A percentile compares a stretch with the other conserved stretches of the same genome.
These are phyloP conservation scores for Beauveria brongniartii DNA, from an alignment of 2,329 filamentous ascomycete species.

Conservation along the genomic window DNA sequence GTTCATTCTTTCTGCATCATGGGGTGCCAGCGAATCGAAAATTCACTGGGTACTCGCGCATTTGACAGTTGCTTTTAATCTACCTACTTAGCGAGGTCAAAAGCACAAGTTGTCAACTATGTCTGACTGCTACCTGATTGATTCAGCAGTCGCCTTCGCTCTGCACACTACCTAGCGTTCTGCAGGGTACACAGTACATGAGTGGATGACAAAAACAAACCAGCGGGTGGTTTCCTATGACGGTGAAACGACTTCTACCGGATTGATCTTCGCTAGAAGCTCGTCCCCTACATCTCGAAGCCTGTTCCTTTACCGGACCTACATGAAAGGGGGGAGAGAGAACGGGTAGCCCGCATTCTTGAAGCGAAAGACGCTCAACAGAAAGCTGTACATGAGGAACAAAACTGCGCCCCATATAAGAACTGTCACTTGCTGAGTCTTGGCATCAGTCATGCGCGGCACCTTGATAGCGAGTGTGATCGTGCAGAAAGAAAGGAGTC, in stretches of 20 bases:
- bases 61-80: neutral
- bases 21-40: neutral
- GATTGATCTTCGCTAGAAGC: neutral
- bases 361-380: conserved; percentile 84
- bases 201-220: neutral
- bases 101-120: neutral
- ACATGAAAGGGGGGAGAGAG: conserved; percentile 81
- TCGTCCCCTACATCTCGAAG: neutral
- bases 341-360: conserved; percentile 97
- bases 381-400: conserved; percentile 82
- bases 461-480: conserved; percentile 90
- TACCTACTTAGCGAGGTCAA: neutral
- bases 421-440: conserved; percentile 72
- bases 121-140: neutral
- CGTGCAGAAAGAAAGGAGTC: conserved; percentile 76
- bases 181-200: neutral
- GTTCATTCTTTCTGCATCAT: neutral
- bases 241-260: too few relatives aligned
- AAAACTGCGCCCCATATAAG: conserved; percentile 71
- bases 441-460: conserved; percentile 73
- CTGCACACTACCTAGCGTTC: neutral
- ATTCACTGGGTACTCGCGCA: neutral
- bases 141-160: neutral
- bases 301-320: conserved; percentile 13
- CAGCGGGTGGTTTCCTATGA: too few relatives aligned